Evolutionary conservation across 2,329 filamentous ascomycete species (phyloP).

Genomic region (Trichoderma koningii): DNA sequence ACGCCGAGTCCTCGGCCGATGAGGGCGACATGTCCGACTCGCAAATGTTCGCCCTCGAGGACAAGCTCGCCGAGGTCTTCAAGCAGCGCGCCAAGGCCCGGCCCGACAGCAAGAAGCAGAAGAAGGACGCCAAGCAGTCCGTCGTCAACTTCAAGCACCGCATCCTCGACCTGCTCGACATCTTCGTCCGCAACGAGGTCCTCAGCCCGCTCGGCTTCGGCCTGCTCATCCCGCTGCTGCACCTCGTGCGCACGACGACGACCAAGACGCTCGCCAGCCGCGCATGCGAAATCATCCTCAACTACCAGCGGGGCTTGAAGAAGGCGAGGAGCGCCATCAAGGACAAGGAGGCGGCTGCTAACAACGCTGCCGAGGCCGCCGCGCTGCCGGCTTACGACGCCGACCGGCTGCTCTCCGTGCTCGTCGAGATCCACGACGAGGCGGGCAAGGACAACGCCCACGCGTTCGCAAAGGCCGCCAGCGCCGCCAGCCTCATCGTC

Average conservation of each 20-base stretch:
- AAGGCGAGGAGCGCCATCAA: conserved; percentile 51
- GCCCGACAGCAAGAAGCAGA: conserved; percentile 75
- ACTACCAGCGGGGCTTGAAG: conserved; percentile 68
- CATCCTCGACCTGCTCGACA: conserved; percentile 81
- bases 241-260: conserved; percentile 72
- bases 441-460: conserved; percentile 65
- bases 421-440: conserved; percentile 70
- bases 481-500: conserved; percentile 68
- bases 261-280: conserved; percentile 75
- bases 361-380: background rate
- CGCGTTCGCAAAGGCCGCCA: conserved; percentile 73
- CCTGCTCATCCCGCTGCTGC: conserved; percentile 74
- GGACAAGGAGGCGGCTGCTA: background rate
- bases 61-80: conserved; percentile 82
- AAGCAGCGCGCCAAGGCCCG: conserved; percentile 67
- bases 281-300: conserved; percentile 69
- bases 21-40: conserved; percentile 92
- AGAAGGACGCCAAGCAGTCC: conserved; percentile 82
- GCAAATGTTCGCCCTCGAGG: conserved; percentile 88
- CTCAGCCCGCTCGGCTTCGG: conserved; percentile 66
- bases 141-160: conserved; percentile 95
- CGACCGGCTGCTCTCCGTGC: conserved; percentile 56
- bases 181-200: conserved; percentile 80
- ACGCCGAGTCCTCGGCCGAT: conserved; percentile 58
- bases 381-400: conserved; percentile 26